Evolutionary conservation across 106 monocot species (phyloP), one percentile per base, ranked within the genome.

Genomic region (Allium cepa): DNA sequence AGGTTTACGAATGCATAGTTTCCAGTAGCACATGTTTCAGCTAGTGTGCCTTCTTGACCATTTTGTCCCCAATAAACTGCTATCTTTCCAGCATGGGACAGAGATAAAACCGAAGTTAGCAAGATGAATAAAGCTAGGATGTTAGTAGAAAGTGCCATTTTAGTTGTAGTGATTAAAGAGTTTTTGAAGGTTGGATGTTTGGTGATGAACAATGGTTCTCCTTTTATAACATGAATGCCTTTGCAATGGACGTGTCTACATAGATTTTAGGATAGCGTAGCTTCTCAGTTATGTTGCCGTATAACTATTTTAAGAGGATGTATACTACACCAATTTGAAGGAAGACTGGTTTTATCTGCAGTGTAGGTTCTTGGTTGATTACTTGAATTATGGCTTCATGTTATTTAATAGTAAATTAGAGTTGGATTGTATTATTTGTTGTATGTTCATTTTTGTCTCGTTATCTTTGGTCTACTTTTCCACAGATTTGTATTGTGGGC

Each of bases 41-140:
- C 75, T 3, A 83, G 67, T 47, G 78, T 83, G 28, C 82, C 82
- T 56, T 83, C 78, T 26, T 60, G 28, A 28, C 71, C 78, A 18
- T 83, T 62, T 27, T 83, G 82, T 70, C 82, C 66, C 66, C 66
- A 66, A 26, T 66, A 66, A 13, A 66, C 17, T 17, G 66, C 18
- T 10, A 52, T 66, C 66, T 66, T 50, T 22, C 66, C 66, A 49
- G 64, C 64, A 64, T 64, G 1, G 48, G 64, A 64, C 1, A 16
- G 47, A 48, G 64, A n/a, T 8, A 64, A 15, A 47, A 64, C 47
- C 17, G 64, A 47, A 64, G 47, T 48, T n/a, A 64, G 47, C 9
- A 48, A 14, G 64, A 64, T 46, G 48, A 64, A 64, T 47, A 16
- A 26, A 48, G 8, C 64, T 10, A 18, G 49, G 49, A 27, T 8